phyloP scores from a whole-genome alignment of 176 grass and related monocot genomes.

The Oryza australiensis region DNA sequence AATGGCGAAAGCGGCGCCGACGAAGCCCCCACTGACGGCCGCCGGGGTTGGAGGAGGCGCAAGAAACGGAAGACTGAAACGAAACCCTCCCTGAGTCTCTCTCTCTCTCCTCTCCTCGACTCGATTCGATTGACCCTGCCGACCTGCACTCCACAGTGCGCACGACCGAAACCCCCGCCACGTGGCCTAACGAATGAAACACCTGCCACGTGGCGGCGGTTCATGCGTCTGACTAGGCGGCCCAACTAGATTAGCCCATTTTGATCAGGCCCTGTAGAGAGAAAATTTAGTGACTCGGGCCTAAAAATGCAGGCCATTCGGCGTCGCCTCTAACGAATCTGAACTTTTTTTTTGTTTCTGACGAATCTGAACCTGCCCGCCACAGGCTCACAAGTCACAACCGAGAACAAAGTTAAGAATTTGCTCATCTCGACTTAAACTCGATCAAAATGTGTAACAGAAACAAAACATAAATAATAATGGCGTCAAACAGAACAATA shows the following conservation, averaged over 20 bases:
- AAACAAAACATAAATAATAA: not conserved
- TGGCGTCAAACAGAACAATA: too few species aligned
- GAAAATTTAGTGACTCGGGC: too few species aligned
- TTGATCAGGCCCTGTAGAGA: not conserved
- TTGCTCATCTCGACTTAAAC: not conserved
- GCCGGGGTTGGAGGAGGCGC: not conserved
- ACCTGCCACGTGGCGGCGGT: not conserved
- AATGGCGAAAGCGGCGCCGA: not conserved
- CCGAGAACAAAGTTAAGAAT: not conserved
- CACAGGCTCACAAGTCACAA: too few species aligned
- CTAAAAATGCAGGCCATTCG: not conserved
- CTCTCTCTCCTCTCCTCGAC: not conserved
- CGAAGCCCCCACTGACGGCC: not conserved
- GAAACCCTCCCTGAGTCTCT: constrained; percentile 7
- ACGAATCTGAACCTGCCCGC: too few species aligned
- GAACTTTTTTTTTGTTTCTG: too few species aligned
- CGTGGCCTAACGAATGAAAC: not conserved
- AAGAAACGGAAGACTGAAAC: not conserved
- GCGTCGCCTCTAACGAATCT: too few species aligned
- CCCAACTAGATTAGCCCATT: not conserved
- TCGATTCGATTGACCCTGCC: not conserved
- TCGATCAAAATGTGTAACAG: not conserved
- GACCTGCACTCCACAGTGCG: not conserved
- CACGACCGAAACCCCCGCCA: not conserved
- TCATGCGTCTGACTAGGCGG: not conserved